These are phyloP conservation scores for Dichomitus squalens DNA, from an alignment of 1,284 basidiomycete species.

Conservation along the genomic window DNA sequence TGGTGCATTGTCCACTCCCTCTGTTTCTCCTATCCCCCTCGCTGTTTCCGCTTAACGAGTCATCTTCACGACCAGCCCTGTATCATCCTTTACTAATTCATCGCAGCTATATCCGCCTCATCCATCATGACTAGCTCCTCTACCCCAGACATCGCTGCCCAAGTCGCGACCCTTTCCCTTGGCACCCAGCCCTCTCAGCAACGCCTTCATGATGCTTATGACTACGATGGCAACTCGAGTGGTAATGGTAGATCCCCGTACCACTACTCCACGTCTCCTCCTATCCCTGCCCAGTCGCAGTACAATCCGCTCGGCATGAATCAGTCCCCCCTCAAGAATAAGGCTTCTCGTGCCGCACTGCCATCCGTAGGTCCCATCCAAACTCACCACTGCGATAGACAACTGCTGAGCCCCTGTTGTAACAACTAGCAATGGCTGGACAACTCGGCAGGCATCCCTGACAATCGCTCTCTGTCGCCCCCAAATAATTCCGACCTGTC, in stretches of 20 bases:
- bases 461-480: conserved; percentile 80
- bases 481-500: conserved; percentile 85
- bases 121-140: conserved; percentile 71
- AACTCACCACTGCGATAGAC: conserved; percentile 20
- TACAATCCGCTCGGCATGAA: conserved; percentile 64
- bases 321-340: conserved; percentile 74
- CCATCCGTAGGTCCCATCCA: conserved; percentile 58
- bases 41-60: conserved; percentile 31
- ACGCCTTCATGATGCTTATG: conserved; percentile 84
- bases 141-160: conserved; percentile 70
- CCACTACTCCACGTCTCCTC: conserved; percentile 70
- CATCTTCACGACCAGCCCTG: conserved; percentile 30
- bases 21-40: conserved; percentile 25
- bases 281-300: conserved; percentile 62
- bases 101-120: conserved; percentile 15
- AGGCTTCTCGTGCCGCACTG: conserved; percentile 65
- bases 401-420: conserved; percentile 12
- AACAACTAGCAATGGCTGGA: conserved; percentile 77
- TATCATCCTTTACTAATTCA: conserved; percentile 25
- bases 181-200: conserved; percentile 60
- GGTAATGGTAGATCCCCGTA: conserved; percentile 58
- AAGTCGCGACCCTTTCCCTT: conserved; percentile 53
- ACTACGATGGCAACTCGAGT: conserved; percentile 65
- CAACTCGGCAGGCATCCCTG: conserved; percentile 49
- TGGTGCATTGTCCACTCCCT: conserved; percentile 28